These are phyloP conservation scores for Panaeolus papilionaceus DNA, from an alignment of 768 basidiomycete species.

Conservation along the genomic window DNA sequence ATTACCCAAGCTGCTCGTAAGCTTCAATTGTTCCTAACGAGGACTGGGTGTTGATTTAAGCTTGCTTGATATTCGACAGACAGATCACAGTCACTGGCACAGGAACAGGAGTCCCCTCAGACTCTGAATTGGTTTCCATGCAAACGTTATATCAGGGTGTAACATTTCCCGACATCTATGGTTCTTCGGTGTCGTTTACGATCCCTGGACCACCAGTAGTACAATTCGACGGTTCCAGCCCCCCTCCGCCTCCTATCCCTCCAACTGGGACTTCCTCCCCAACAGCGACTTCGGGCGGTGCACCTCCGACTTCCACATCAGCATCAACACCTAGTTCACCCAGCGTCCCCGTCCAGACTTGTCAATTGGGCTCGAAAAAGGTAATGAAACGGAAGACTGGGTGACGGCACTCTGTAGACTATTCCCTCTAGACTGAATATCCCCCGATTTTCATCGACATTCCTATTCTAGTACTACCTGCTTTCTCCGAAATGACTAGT, in stretches of 20 bases:
- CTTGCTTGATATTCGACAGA: slow-evolving; percentile 26
- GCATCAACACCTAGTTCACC: slow-evolving; percentile 23
- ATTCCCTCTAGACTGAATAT: slow-evolving; percentile 20
- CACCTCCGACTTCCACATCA: slow-evolving; percentile 14
- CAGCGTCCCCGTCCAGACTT: slow-evolving; percentile 28
- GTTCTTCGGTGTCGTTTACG: slow-evolving; percentile 38
- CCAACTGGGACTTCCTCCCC: neutral
- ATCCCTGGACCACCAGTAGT: slow-evolving; percentile 44
- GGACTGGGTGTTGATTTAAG: slow-evolving; percentile 9
- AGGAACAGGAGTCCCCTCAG: slow-evolving; percentile 41
- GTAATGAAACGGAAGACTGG: slow-evolving; percentile 24
- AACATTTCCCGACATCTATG: slow-evolving; percentile 44
- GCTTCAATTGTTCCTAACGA: slow-evolving; percentile 25
- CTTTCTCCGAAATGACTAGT: slow-evolving; percentile 14
- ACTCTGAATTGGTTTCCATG: slow-evolving; percentile 41
- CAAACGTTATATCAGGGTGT: slow-evolving; percentile 39
- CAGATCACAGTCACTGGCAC: slow-evolving; percentile 45
- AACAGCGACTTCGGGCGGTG: neutral
- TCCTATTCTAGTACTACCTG: slow-evolving; percentile 8
- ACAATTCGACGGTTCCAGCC: slow-evolving; percentile 33
- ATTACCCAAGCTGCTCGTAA: slow-evolving; percentile 57
- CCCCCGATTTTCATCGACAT: slow-evolving; percentile 22
- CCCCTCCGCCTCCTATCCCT: slow-evolving; percentile 19
- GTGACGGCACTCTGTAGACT: slow-evolving; percentile 21
- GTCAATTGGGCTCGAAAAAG: slow-evolving; percentile 31